phyloP scores from a whole-genome alignment of 1,284 basidiomycete genomes.

The Hemileccinum hortonii region DNA sequence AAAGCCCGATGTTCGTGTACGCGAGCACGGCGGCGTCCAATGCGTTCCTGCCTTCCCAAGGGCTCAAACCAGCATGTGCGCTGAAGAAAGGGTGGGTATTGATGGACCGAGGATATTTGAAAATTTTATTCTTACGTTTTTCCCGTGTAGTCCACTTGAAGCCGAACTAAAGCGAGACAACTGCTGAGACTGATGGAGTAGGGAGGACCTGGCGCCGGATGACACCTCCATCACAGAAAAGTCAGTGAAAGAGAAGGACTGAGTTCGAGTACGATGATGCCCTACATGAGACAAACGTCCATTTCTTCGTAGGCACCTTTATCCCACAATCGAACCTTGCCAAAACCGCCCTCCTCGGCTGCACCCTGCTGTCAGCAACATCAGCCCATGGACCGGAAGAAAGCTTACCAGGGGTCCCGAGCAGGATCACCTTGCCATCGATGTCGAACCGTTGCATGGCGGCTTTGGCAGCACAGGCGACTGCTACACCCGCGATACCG shows the following conservation, averaged over 20 bases:
- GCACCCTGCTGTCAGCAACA: background rate
- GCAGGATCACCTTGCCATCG: conserved; percentile 63
- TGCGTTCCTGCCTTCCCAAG: conserved; percentile 76
- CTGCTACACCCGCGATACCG: conserved; percentile 69
- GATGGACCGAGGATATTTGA: background rate
- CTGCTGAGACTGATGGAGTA: conserved; percentile 53
- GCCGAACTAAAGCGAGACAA: conserved; percentile 50
- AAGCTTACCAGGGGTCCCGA: conserved; percentile 69
- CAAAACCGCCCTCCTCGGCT: conserved; percentile 75
- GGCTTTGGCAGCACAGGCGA: conserved; percentile 60
- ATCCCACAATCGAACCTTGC: conserved; percentile 65
- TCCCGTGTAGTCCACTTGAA: conserved; percentile 55
- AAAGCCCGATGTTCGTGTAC: conserved; percentile 66
- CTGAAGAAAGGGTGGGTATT: conserved; percentile 32
- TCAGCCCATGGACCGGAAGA: background rate
- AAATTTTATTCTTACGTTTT: conserved; percentile 46
- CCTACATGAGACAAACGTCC: conserved; percentile 68
- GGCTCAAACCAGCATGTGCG: conserved; percentile 67
- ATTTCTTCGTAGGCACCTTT: conserved; percentile 66
- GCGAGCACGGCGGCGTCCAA: conserved; percentile 75
- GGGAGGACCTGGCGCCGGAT: conserved; percentile 60
- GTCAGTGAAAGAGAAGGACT: background rate
- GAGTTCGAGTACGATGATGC: conserved; percentile 7
- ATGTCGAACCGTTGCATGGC: conserved; percentile 60
- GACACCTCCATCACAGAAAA: conserved; percentile 44